A percentile compares a stretch with the other conserved stretches of the same genome.
Evolutionary conservation across 116 monocot species (phyloP).

Genomic region (Posidonia oceanica): DNA sequence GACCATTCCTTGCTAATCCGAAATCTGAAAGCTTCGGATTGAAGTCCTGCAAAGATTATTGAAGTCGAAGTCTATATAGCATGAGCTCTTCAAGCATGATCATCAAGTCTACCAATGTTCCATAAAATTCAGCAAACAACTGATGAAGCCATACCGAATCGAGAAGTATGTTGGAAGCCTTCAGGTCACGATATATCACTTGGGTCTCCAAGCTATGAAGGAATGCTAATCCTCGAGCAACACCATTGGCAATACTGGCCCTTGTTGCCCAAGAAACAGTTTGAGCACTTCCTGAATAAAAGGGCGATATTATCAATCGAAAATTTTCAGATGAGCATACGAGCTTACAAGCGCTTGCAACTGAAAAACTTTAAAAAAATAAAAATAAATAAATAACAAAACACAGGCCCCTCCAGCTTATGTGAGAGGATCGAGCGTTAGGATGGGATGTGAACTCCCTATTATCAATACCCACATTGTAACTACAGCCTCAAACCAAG

Average conservation of each 20-base stretch:
- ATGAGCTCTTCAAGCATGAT: not conserved
- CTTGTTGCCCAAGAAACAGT: slow-evolving; percentile 54
- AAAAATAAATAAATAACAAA: no score
- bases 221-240: slow-evolving; percentile 64
- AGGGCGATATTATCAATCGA: no score
- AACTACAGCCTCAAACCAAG: not conserved
- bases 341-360: no score
- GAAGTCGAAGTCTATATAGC: not conserved
- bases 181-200: slow-evolving; percentile 75
- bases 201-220: slow-evolving; percentile 50
- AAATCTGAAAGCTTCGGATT: slow-evolving; percentile 77
- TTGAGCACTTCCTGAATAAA: slow-evolving; percentile 30
- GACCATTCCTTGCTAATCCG: slow-evolving; percentile 67
- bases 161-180: slow-evolving; percentile 72
- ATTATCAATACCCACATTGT: not conserved
- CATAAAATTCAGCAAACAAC: not conserved
- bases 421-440: no score
- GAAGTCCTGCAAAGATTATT: slow-evolving; percentile 27
- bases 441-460: not conserved
- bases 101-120: not conserved
- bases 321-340: no score
- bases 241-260: slow-evolving; percentile 59
- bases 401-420: no score
- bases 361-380: no score
- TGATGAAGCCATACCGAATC: slow-evolving; percentile 36